These are phyloP conservation scores for Cornus suecica DNA, from an alignment of 148 eudicot species.

Conservation along the genomic window DNA sequence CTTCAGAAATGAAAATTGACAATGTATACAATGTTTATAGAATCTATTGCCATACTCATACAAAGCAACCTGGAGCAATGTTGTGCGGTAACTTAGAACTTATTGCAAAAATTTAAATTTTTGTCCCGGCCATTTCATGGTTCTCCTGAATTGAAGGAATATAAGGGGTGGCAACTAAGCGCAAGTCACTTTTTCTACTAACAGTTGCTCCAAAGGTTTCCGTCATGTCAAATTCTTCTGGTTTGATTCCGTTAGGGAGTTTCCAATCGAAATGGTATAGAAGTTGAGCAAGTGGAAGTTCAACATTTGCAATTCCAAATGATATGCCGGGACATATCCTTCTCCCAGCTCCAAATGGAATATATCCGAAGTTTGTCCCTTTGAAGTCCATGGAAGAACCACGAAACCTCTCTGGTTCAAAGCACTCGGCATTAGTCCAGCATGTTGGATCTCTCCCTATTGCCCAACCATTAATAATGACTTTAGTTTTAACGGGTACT, in stretches of 20 bases:
- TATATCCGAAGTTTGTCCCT: constrained; percentile 17
- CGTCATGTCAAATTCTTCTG: constrained; percentile 20
- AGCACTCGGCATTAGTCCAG: constrained; percentile 17
- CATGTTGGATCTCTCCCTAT: constrained; percentile 26
- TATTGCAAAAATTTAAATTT: no score
- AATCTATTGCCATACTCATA: neutral
- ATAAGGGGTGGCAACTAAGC: constrained; percentile 9
- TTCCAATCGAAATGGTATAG: constrained; percentile 26
- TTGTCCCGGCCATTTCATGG: neutral
- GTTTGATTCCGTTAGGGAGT: constrained; percentile 11
- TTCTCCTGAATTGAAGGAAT: neutral
- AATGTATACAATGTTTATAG: neutral
- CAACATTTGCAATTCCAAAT: constrained; percentile 17
- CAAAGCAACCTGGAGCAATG: neutral
- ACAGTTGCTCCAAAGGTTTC: constrained; percentile 11
- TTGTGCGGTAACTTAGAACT: neutral
- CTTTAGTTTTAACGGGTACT: constrained; percentile 22
- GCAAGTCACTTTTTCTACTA: constrained; percentile 18
- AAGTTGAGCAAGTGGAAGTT: constrained; percentile 20
- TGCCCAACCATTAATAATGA: constrained; percentile 27
- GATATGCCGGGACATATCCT: constrained; percentile 24
- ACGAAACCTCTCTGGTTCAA: constrained; percentile 22
- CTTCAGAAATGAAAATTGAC: no score
- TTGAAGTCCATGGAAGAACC: constrained; percentile 4
- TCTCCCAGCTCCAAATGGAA: constrained; percentile 26